Evolutionary conservation across 306 rosid species (phyloP).

Genomic region (Vigna trinervia): DNA sequence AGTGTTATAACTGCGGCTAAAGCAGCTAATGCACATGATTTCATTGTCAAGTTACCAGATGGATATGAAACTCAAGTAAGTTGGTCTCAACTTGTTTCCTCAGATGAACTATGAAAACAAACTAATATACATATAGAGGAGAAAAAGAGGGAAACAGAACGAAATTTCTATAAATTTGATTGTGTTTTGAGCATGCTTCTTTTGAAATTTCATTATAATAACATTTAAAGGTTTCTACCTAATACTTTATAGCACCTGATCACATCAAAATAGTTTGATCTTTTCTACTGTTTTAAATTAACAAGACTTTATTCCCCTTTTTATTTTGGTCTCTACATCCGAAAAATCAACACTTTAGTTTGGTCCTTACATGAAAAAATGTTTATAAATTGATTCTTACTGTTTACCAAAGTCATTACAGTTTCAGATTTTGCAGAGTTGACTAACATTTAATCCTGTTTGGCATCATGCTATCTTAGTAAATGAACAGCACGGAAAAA

Average conservation of each 20-base stretch:
- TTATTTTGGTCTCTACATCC: background rate
- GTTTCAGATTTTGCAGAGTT: conserved; percentile 1
- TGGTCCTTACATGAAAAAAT: background rate
- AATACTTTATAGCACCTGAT: background rate
- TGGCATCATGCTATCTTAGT: background rate
- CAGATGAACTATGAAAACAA: background rate
- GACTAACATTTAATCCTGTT: background rate
- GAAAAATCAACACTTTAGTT: background rate
- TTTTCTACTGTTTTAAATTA: background rate
- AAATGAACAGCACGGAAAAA: background rate
- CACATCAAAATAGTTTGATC: background rate
- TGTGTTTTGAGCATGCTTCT: conserved; percentile 20
- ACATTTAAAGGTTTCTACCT: conserved; percentile 26
- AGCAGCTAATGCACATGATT: conserved; percentile 91
- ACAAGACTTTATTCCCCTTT: background rate
- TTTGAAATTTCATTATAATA: conserved; percentile 3
- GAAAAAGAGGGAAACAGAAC: background rate
- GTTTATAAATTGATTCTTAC: background rate
- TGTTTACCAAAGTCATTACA: background rate
- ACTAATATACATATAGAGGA: conserved; percentile 6
- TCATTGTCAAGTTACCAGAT: conserved; percentile 74
- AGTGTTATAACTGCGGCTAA: conserved; percentile 73
- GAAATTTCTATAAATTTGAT: background rate
- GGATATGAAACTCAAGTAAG: conserved; percentile 96
- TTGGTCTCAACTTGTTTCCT: conserved; percentile 13